Percentiles rank a stretch among this genome's conserved stretches.
Evolutionary conservation across 768 basidiomycete genomes (phyloP).

Genomic region (Scleroderma citrinum): DNA sequence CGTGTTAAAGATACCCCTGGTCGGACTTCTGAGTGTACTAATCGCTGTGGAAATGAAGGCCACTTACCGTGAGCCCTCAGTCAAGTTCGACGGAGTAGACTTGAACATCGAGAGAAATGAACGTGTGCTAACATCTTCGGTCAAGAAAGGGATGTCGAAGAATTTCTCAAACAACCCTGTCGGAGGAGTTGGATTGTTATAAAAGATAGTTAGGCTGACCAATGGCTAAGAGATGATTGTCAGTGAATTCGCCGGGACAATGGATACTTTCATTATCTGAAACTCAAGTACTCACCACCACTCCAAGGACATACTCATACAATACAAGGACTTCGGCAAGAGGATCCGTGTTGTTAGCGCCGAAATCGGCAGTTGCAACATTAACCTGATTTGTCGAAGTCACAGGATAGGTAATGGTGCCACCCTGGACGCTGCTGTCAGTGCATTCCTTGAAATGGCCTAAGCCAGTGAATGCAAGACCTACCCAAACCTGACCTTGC

Average conservation of each 20-base stretch:
- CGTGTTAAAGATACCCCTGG: constrained; percentile 19
- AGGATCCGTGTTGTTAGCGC: constrained; percentile 12
- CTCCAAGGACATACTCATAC: constrained; percentile 31
- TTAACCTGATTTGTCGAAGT: constrained; percentile 11
- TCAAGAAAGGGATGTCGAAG: constrained; percentile 7
- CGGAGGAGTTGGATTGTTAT: constrained; percentile 39
- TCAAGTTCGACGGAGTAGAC: constrained; percentile 13
- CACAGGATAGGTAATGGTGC: constrained; percentile 32
- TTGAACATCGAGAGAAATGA: constrained; percentile 22
- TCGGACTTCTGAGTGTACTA: neutral
- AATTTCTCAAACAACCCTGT: constrained; percentile 27
- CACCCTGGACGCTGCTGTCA: constrained; percentile 50
- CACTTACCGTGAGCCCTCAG: constrained; percentile 20
- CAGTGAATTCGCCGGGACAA: too few relatives aligned
- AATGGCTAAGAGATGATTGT: too few relatives aligned
- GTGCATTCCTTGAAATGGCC: neutral
- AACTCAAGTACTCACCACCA: too few relatives aligned
- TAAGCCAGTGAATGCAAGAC: constrained; percentile 10
- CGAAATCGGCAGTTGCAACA: constrained; percentile 17
- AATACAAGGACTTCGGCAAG: constrained; percentile 35
- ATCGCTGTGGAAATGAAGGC: neutral
- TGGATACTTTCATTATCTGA: neutral
- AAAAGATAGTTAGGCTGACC: constrained; percentile 40
- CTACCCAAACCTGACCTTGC: constrained; percentile 56
- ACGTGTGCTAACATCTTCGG: constrained; percentile 13